Evolutionary conservation across 192 early-diverging fungal species (phyloP).

Genomic region (Rhizoclosmatium sp.): DNA sequence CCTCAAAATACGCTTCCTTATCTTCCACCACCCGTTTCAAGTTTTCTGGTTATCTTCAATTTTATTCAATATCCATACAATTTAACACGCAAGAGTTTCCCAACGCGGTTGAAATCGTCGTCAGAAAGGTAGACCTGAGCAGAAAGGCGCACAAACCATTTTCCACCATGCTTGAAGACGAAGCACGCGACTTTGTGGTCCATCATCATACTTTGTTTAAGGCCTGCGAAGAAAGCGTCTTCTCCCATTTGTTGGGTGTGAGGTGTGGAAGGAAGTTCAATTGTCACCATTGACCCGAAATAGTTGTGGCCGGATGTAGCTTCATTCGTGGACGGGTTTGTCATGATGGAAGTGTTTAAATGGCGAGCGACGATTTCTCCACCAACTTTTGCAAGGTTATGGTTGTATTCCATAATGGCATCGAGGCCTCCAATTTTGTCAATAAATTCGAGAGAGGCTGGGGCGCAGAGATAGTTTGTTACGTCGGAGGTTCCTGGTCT

Average conservation of each 20-base stretch:
- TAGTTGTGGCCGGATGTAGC: conserved; percentile 45
- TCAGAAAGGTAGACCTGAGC: conserved; percentile 55
- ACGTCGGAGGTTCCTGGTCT: conserved; percentile 37
- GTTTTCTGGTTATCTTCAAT: neutral
- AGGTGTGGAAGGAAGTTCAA: conserved; percentile 55
- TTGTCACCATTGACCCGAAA: conserved; percentile 66
- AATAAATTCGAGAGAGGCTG: conserved; percentile 57
- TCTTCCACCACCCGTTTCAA: neutral
- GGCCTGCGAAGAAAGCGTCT: conserved; percentile 6
- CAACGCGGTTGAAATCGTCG: conserved; percentile 1
- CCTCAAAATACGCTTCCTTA: too few species aligned
- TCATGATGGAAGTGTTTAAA: conserved; percentile 48
- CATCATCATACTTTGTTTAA: conserved; percentile 42
- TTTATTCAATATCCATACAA: conserved; percentile 1
- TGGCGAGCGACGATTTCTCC: conserved; percentile 63
- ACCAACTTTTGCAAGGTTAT: conserved; percentile 61
- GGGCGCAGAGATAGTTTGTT: conserved; percentile 43
- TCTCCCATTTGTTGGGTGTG: conserved; percentile 15
- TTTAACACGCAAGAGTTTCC: neutral
- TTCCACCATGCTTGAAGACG: conserved; percentile 54
- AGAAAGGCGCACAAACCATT: conserved; percentile 60
- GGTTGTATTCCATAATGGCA: conserved; percentile 61
- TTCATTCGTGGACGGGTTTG: neutral
- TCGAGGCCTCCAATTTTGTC: conserved; percentile 67
- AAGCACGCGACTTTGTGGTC: conserved; percentile 49